Evolutionary conservation across 345 rosid genomes (phyloP).

Genomic region (Hibiscus syriacus): DNA sequence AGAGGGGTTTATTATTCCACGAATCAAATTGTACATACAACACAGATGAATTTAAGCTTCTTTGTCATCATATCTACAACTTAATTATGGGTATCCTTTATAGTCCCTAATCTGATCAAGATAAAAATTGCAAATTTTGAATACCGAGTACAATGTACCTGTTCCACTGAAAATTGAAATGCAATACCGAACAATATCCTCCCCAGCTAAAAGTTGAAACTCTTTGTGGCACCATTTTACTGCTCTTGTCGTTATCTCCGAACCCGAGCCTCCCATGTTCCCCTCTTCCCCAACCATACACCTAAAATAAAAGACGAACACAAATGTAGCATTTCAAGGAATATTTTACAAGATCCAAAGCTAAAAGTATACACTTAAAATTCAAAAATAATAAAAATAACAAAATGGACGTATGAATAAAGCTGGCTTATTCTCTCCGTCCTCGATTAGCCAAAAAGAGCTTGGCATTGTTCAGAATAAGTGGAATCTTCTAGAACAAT

Average conservation of each 20-base stretch:
- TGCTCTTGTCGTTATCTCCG: slow-evolving; percentile 97
- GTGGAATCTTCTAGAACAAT: background rate
- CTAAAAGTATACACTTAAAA: background rate
- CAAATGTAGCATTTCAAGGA: background rate
- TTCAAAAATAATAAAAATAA: background rate
- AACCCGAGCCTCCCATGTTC: slow-evolving; percentile 99
- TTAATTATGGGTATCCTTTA: background rate
- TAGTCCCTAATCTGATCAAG: background rate
- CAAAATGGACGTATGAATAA: background rate
- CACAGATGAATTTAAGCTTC: background rate
- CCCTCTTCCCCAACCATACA: slow-evolving; percentile 98
- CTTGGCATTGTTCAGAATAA: background rate
- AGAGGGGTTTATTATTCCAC: background rate
- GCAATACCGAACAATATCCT: slow-evolving; percentile 54
- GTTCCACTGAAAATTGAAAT: background rate
- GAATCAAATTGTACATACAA: too few species aligned
- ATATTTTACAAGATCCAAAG: background rate
- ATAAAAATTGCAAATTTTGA: background rate
- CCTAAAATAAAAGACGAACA: slow-evolving; percentile 34
- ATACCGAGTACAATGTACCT: slow-evolving; percentile 15
- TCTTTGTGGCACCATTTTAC: slow-evolving; percentile 95
- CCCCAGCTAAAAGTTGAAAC: slow-evolving; percentile 79
- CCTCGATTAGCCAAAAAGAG: background rate
- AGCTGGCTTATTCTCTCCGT: background rate
- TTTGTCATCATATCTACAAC: background rate